Conservation (phyloP, 306 rosid species). For the Albizia julibrissin region DNA sequence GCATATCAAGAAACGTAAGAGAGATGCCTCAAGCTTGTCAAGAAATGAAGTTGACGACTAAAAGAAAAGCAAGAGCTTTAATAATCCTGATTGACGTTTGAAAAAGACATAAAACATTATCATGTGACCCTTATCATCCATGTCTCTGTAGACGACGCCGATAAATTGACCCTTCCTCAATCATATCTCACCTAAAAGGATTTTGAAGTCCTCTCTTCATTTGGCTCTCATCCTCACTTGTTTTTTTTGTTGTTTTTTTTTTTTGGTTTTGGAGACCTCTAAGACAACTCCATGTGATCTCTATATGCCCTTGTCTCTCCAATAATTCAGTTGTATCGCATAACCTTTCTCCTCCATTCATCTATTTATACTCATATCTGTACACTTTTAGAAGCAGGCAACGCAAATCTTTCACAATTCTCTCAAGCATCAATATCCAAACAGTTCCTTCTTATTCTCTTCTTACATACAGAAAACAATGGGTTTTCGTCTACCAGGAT, state of each 20-base stretch:
- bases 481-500: too few relatives aligned
- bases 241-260: too few relatives aligned
- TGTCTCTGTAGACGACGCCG: too few relatives aligned
- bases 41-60: too few relatives aligned
- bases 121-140: not conserved
- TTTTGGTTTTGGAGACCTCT: not conserved
- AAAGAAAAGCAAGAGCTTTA: too few relatives aligned
- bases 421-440: not conserved
- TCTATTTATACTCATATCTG: not conserved
- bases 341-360: not conserved
- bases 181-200: not conserved
- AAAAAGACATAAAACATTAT: not conserved
- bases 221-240: not conserved
- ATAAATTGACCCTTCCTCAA: not conserved
- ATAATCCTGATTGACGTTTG: not conserved
- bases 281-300: not conserved
- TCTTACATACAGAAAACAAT: not conserved
- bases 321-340: not conserved
- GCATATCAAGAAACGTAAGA: too few relatives aligned
- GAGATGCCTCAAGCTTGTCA: too few relatives aligned
- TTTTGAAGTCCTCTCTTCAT: not conserved
- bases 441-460: not conserved
- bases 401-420: not conserved
- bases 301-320: not conserved
- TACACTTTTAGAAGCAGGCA: not conserved